These are phyloP conservation scores for Lachancea sp. DNA, from an alignment of 805 yeast genomes.

Conservation along the genomic window DNA sequence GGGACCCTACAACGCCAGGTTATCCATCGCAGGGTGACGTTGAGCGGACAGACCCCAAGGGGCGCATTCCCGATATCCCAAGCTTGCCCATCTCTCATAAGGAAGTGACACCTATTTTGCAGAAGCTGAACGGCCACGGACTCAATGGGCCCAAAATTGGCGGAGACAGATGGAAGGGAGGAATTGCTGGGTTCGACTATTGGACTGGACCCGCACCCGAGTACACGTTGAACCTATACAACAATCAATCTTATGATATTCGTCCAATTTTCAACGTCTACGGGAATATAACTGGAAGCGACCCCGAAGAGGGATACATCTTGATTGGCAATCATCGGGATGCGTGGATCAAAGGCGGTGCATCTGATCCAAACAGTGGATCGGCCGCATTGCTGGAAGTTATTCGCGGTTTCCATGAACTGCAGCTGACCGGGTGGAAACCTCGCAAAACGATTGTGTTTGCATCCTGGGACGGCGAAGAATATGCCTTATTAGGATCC, in stretches of 20 bases:
- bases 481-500: slow-evolving; percentile 66
- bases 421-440: slow-evolving; percentile 52
- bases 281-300: slow-evolving; percentile 52
- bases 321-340: slow-evolving; percentile 74
- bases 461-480: slow-evolving; percentile 84
- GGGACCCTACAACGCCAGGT: slow-evolving; percentile 78
- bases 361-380: slow-evolving; percentile 75
- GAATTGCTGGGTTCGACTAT: slow-evolving; percentile 40
- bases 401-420: slow-evolving; percentile 50
- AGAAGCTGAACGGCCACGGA: slow-evolving; percentile 55
- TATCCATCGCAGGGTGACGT: slow-evolving; percentile 46
- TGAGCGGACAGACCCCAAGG: slow-evolving; percentile 43
- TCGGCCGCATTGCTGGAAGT: slow-evolving; percentile 59
- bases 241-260: slow-evolving; percentile 55
- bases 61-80: slow-evolving; percentile 58
- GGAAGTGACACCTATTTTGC: slow-evolving; percentile 58
- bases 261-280: slow-evolving; percentile 58
- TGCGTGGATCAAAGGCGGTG: slow-evolving; percentile 76
- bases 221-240: slow-evolving; percentile 46
- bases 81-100: slow-evolving; percentile 60
- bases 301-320: slow-evolving; percentile 44
- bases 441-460: slow-evolving; percentile 59
- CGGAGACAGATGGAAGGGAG: slow-evolving; percentile 41
- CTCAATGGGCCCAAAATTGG: slow-evolving; percentile 34
- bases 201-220: slow-evolving; percentile 46